Evolutionary conservation across 352 stramenopile genomes (phyloP).

Genomic region (Elongisporangium prolatum): DNA sequence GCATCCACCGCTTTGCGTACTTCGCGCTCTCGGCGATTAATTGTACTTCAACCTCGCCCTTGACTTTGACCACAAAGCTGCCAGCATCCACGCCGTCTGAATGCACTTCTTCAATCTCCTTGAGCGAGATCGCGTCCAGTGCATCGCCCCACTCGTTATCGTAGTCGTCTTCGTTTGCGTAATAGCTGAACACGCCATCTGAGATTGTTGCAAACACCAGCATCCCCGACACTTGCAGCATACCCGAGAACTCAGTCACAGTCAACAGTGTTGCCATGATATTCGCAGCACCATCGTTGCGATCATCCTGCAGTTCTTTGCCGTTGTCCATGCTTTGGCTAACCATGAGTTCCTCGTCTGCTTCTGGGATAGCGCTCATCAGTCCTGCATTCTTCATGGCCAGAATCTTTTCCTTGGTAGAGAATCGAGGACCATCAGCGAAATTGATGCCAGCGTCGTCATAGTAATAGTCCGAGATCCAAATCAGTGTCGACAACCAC

Average conservation of each 20-base stretch:
- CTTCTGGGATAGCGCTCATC: slow-evolving; percentile 45
- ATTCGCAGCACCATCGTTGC: neutral
- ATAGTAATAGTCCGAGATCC: slow-evolving; percentile 85
- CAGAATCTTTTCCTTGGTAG: slow-evolving; percentile 15
- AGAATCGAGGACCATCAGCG: slow-evolving; percentile 7
- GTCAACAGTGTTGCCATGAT: slow-evolving; percentile 1
- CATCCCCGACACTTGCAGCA: slow-evolving; percentile 47
- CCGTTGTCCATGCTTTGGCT: neutral
- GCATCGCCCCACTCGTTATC: slow-evolving; percentile 82
- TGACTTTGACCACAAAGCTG: slow-evolving; percentile 76
- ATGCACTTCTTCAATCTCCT: slow-evolving; percentile 74
- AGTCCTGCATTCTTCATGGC: slow-evolving; percentile 34
- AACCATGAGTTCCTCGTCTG: slow-evolving; percentile 20
- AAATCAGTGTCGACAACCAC: slow-evolving; percentile 83
- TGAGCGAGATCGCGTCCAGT: slow-evolving; percentile 76
- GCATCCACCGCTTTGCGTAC: slow-evolving; percentile 80
- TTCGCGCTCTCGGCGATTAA: slow-evolving; percentile 66
- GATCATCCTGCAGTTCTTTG: slow-evolving; percentile 1
- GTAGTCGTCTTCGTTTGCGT: slow-evolving; percentile 76
- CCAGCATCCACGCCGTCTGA: slow-evolving; percentile 64
- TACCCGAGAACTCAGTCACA: slow-evolving; percentile 15
- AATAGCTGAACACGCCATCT: slow-evolving; percentile 85
- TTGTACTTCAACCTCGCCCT: slow-evolving; percentile 64
- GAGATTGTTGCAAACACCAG: slow-evolving; percentile 76
- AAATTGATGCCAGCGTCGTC: slow-evolving; percentile 14